Conservation (phyloP, 176 grass and related monocot species). For the Musa troglodytarum region DNA sequence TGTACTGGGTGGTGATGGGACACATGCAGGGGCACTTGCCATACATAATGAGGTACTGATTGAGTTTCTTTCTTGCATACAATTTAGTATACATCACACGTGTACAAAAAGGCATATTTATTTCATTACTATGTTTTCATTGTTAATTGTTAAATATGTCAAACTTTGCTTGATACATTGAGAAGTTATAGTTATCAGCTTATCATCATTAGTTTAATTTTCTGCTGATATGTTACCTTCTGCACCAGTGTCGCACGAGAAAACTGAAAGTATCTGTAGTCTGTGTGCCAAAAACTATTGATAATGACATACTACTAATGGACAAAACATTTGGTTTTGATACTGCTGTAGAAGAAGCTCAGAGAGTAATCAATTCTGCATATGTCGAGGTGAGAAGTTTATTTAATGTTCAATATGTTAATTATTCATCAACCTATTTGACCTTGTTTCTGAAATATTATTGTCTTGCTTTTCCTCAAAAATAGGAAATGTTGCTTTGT, state of each 20-base stretch:
- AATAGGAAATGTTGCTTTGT: neutral
- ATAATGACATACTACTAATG: slow-evolving; percentile 97
- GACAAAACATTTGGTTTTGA: slow-evolving; percentile 99
- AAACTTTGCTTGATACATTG: neutral
- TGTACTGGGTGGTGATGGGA: slow-evolving; percentile 92
- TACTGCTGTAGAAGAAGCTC: slow-evolving; percentile 93
- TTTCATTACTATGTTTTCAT: neutral
- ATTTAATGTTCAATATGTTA: neutral
- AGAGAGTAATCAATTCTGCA: slow-evolving; percentile 95
- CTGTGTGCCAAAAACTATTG: slow-evolving; percentile 90
- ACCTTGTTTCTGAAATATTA: neutral
- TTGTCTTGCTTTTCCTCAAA: neutral
- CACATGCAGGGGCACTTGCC: slow-evolving; percentile 89
- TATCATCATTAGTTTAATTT: slow-evolving; percentile 1
- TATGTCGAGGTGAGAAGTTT: slow-evolving; percentile 79
- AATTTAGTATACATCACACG: neutral
- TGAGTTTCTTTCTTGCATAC: slow-evolving; percentile 12
- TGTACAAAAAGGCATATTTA: neutral
- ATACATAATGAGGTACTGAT: slow-evolving; percentile 84
- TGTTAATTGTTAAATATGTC: neutral
- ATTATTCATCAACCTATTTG: neutral
- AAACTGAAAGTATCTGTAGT: slow-evolving; percentile 87
- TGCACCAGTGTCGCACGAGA: slow-evolving; percentile 65
- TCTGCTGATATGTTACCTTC: neutral
- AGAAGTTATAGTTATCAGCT: neutral